phyloP scores from a whole-genome alignment of 306 rosid genomes.

The Lathyrus sativus region DNA sequence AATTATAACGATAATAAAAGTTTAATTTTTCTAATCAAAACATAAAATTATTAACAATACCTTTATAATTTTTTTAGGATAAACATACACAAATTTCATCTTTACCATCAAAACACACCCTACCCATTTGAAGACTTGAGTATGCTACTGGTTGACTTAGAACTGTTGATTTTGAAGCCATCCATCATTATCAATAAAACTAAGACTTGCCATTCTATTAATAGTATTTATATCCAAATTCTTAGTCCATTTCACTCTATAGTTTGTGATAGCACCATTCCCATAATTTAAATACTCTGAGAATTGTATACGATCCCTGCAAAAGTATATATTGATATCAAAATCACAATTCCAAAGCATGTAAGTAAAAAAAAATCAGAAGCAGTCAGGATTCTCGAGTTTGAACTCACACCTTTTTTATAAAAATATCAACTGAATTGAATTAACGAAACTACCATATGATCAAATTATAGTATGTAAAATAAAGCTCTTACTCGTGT shows the following conservation, averaged over 20 bases:
- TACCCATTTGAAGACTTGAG: too few species aligned
- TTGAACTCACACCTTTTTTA: too few species aligned
- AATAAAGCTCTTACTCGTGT: slow-evolving; percentile 43
- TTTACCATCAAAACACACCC: too few species aligned
- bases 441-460: background rate
- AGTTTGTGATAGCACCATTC: slow-evolving; percentile 47
- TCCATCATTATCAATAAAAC: slow-evolving; percentile 53
- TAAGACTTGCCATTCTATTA: slow-evolving; percentile 32
- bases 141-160: background rate
- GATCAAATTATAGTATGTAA: background rate
- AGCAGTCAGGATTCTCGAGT: too few species aligned
- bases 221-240: slow-evolving; percentile 34
- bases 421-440: too few species aligned
- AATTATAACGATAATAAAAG: too few species aligned
- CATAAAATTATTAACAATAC: too few species aligned
- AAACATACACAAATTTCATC: too few species aligned
- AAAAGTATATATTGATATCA: background rate
- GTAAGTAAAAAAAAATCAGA: background rate
- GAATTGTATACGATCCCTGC: slow-evolving; percentile 53
- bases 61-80: too few species aligned
- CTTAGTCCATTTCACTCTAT: slow-evolving; percentile 63
- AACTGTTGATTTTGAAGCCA: slow-evolving; percentile 46
- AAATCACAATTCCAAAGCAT: background rate
- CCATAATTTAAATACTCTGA: slow-evolving; percentile 61
- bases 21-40: too few species aligned